These are phyloP conservation scores for Botrytis elliptica DNA, from an alignment of 2,329 filamentous ascomycete genomes.

Conservation along the genomic window DNA sequence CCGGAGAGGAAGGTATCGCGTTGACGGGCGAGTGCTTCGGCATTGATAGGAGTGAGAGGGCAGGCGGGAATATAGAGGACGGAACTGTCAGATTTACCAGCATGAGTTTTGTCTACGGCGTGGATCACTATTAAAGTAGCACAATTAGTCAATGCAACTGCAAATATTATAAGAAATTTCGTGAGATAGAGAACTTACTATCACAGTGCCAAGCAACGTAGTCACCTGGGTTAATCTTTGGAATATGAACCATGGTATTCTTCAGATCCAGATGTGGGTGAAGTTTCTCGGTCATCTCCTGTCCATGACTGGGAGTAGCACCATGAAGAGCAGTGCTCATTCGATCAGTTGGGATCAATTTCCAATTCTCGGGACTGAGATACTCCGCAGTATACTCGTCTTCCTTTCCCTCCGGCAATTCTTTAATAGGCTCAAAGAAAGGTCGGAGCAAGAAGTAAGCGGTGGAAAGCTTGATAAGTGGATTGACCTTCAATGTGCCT, in stretches of 20 bases:
- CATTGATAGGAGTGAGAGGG: slow-evolving; percentile 73
- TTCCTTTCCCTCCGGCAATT: slow-evolving; percentile 46
- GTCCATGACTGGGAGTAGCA: slow-evolving; percentile 60
- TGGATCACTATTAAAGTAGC: slow-evolving; percentile 47
- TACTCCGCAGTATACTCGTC: slow-evolving; percentile 36
- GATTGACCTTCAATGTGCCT: slow-evolving; percentile 81
- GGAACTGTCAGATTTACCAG: slow-evolving; percentile 70
- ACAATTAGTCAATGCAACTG: background rate
- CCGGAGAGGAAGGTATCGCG: slow-evolving; percentile 68
- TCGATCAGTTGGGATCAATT: slow-evolving; percentile 43
- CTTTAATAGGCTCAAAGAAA: slow-evolving; percentile 59
- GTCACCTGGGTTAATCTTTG: slow-evolving; percentile 62
- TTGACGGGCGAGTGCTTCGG: slow-evolving; percentile 69
- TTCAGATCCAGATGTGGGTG: slow-evolving; percentile 64
- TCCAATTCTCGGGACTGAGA: slow-evolving; percentile 53
- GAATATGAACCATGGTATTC: slow-evolving; percentile 64
- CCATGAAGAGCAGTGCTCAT: slow-evolving; percentile 61
- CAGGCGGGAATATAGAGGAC: slow-evolving; percentile 89
- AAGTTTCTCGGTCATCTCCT: slow-evolving; percentile 59
- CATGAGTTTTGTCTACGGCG: slow-evolving; percentile 77
- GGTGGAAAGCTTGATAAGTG: slow-evolving; percentile 70
- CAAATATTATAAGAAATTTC: background rate
- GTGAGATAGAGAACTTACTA: slow-evolving; percentile 5
- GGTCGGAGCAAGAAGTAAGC: slow-evolving; percentile 80
- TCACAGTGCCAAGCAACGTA: slow-evolving; percentile 64